Evolutionary conservation across 1,284 basidiomycete genomes (phyloP), one percentile per base, ranked within the genome.

Genomic region (Ceratobasidium papillatum): DNA sequence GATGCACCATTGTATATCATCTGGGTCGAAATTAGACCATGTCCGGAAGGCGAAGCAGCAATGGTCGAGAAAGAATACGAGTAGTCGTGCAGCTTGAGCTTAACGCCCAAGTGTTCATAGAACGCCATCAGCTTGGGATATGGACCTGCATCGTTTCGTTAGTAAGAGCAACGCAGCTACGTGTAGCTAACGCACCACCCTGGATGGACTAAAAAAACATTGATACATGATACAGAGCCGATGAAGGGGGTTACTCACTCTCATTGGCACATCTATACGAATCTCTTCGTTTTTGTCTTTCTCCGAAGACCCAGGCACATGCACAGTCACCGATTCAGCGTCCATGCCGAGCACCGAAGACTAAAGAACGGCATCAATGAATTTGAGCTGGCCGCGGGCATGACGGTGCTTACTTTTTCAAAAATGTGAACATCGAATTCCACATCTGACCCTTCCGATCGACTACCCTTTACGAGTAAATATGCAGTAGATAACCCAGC

Each of bases 191-290:
- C 68, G 25, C 32, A 71, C 68, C 68, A 17, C 68, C 68, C 54
- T 59, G 68, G n/a, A 71, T 59, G 8, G 68, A 71, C 68, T 71
- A 27, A 5, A 36, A 58, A 43, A 71, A 36, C 11, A 0, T 68
- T 2, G 32, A 17, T 32, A 19, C 27, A 22, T 25, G 14, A 3
- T 22, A 36, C 22, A 27, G 51, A 64, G 25, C 36, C 25, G 64
- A 12, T 17, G 22, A 30, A 66, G 30, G 17, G 17, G 22, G 19
- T 7, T 49, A 5, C 68, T 71, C 27, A 71, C 68, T 30, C 91
- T 83, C 91, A 93, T 93, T 0, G 92, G 92, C 0, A 92, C 91
- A 79, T 93, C 91, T 4, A 93, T 84, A 58, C 87, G 74, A 11
- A 83, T 83, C 84, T 86, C 65, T 76, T 84, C 83, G 32, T 81